These are phyloP conservation scores for Candida saitoana DNA, from an alignment of 805 yeast species.

Conservation along the genomic window DNA sequence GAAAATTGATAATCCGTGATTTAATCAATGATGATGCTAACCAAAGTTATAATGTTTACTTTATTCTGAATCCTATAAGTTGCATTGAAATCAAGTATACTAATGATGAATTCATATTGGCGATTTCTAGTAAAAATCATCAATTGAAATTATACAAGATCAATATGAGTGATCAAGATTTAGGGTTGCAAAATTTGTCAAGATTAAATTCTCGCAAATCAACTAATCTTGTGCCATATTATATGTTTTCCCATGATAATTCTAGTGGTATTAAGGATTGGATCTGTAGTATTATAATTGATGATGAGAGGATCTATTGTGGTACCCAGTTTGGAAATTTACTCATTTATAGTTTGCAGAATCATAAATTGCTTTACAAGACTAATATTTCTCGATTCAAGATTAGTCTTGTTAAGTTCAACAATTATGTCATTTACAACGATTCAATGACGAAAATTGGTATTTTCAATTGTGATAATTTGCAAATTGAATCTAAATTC, in stretches of 20 bases:
- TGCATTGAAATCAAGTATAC: slow-evolving; percentile 15
- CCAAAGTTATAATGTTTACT: slow-evolving; percentile 22
- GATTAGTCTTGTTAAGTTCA: slow-evolving; percentile 17
- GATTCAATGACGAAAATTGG: slow-evolving; percentile 32
- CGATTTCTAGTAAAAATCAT: slow-evolving; percentile 25
- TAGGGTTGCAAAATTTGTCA: slow-evolving; percentile 4
- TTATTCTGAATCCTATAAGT: slow-evolving; percentile 22
- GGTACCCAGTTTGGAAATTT: slow-evolving; percentile 32
- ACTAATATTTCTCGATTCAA: slow-evolving; percentile 24
- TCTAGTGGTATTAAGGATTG: slow-evolving; percentile 12
- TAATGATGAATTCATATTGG: slow-evolving; percentile 10
- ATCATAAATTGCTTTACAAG: slow-evolving; percentile 10
- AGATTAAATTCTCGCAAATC: neutral
- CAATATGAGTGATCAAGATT: slow-evolving; percentile 2
- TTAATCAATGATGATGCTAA: slow-evolving; percentile 33
- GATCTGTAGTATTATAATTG: slow-evolving; percentile 20
- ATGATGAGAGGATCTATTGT: slow-evolving; percentile 17
- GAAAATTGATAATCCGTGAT: slow-evolving; percentile 33
- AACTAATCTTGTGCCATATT: slow-evolving; percentile 12
- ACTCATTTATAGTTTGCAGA: slow-evolving; percentile 15
- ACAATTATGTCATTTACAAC: slow-evolving; percentile 17
- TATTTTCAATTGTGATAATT: slow-evolving; percentile 17
- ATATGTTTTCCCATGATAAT: slow-evolving; percentile 6
- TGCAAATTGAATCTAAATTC: slow-evolving; percentile 21
- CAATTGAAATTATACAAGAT: slow-evolving; percentile 25